phyloP scores from a whole-genome alignment of 805 yeast species.

The Saturnispora besseyi region DNA sequence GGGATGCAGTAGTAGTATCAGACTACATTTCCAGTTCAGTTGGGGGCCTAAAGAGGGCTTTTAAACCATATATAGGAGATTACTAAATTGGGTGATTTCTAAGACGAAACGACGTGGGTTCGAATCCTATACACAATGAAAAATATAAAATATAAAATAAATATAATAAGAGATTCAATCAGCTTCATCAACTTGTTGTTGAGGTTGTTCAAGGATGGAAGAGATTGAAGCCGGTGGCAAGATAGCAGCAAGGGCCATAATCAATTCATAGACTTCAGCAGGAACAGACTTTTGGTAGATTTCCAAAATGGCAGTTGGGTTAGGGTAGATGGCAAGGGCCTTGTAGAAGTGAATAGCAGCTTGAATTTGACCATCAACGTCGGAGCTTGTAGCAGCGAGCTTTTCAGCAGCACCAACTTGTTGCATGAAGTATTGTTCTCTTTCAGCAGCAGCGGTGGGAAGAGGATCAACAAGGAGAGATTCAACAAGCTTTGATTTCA shows the following conservation, averaged over 20 bases:
- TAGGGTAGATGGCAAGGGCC: conserved; percentile 88
- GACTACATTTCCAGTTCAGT: background rate
- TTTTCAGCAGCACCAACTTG: conserved; percentile 85
- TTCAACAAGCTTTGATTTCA: conserved; percentile 51
- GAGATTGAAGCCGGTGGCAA: conserved; percentile 80
- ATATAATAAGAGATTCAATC: background rate
- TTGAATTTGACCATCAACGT: conserved; percentile 59
- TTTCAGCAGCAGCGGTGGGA: conserved; percentile 58
- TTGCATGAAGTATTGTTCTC: conserved; percentile 71
- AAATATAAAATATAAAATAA: background rate
- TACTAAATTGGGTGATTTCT: background rate
- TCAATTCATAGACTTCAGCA: conserved; percentile 68
- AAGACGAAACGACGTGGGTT: background rate
- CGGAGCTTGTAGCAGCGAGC: conserved; percentile 38
- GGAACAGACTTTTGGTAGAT: conserved; percentile 87
- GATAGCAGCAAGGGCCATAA: conserved; percentile 83
- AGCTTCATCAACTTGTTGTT: conserved; percentile 10
- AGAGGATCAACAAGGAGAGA: conserved; percentile 67
- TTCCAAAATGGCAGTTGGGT: conserved; percentile 84
- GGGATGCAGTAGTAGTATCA: background rate
- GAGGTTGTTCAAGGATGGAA: conserved; percentile 42
- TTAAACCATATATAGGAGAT: background rate
- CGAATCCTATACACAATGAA: conserved; percentile 6
- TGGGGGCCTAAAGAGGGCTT: background rate
- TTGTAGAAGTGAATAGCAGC: conserved; percentile 90